Percentiles rank a stretch among this genome's conserved stretches.
phyloP scores from a whole-genome alignment of 208 protist species.

The Trichomonas vaginalis region DNA sequence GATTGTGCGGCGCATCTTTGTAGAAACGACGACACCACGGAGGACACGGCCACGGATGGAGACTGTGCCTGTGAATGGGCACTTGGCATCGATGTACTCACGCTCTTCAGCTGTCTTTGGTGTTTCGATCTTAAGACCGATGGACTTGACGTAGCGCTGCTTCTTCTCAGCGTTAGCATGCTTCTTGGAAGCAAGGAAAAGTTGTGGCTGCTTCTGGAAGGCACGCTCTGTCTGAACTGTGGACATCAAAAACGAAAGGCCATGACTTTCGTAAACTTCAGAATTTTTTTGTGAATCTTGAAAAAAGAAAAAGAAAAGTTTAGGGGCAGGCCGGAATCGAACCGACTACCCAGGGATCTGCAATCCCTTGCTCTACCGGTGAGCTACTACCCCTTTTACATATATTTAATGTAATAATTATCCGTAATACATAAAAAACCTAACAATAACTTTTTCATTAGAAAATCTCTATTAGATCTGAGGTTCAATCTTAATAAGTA shows the following conservation, averaged over 20 bases:
- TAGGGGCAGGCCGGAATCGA: background rate
- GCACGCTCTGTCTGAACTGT: background rate
- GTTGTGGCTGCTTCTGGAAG: slow-evolving; percentile 9
- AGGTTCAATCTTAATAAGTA: too few species aligned
- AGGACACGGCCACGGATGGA: slow-evolving; percentile 97
- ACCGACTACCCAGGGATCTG: background rate
- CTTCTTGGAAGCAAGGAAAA: background rate
- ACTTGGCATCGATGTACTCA: slow-evolving; percentile 99
- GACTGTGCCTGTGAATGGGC: slow-evolving; percentile 98
- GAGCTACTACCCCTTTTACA: background rate
- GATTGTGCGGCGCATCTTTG: slow-evolving; percentile 94
- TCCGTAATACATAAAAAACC: too few species aligned
- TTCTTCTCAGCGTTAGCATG: slow-evolving; percentile 40
- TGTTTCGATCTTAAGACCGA: slow-evolving; percentile 97
- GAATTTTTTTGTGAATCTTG: too few species aligned
- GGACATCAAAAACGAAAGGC: background rate
- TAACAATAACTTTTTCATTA: too few species aligned
- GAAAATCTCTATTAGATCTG: too few species aligned
- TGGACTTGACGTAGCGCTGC: slow-evolving; percentile 68
- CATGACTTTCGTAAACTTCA: background rate
- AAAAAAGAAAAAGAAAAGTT: background rate
- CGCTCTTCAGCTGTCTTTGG: slow-evolving; percentile 87
- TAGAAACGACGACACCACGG: slow-evolving; percentile 81
- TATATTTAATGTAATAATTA: background rate
- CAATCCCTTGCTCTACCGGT: slow-evolving; percentile 3